Evolutionary conservation across 345 rosid genomes (phyloP).

Genomic region (Eucalyptus globulus): DNA sequence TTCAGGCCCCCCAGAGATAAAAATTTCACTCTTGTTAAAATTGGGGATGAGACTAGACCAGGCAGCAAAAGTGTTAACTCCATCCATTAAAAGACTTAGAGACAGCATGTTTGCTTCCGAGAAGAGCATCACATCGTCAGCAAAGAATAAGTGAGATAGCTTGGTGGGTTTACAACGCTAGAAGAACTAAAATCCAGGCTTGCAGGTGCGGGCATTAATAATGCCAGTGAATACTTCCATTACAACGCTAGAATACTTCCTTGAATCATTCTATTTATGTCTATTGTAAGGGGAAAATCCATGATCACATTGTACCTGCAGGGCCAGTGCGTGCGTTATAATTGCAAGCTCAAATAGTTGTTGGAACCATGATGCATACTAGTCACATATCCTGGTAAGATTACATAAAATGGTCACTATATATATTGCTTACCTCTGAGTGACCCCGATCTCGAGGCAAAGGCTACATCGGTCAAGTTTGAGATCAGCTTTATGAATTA

Average conservation of each 20-base stretch:
- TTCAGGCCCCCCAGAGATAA: no score
- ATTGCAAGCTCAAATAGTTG: neutral
- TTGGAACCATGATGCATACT: neutral
- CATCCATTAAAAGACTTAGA: no score
- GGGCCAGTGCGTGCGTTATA: neutral
- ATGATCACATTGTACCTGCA: slow-evolving; percentile 32
- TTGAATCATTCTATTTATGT: slow-evolving; percentile 13
- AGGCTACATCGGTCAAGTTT: slow-evolving; percentile 12
- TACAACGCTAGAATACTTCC: neutral
- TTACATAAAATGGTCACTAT: neutral
- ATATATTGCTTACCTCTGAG: slow-evolving; percentile 3
- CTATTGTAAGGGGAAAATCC: slow-evolving; percentile 26
- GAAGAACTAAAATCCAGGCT: no score
- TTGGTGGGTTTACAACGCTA: no score
- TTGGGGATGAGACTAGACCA: no score
- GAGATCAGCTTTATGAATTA: slow-evolving; percentile 26
- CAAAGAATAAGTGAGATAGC: no score
- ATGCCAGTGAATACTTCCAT: no score
- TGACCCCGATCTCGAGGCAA: slow-evolving; percentile 21
- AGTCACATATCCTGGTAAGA: neutral
- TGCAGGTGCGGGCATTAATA: no score
- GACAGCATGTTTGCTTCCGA: no score
- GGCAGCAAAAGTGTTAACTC: no score
- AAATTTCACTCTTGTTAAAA: no score
- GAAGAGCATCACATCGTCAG: no score